Evolutionary conservation across 495 filamentous ascomycete genomes (phyloP).

Genomic region (Penicillium desertorum): DNA sequence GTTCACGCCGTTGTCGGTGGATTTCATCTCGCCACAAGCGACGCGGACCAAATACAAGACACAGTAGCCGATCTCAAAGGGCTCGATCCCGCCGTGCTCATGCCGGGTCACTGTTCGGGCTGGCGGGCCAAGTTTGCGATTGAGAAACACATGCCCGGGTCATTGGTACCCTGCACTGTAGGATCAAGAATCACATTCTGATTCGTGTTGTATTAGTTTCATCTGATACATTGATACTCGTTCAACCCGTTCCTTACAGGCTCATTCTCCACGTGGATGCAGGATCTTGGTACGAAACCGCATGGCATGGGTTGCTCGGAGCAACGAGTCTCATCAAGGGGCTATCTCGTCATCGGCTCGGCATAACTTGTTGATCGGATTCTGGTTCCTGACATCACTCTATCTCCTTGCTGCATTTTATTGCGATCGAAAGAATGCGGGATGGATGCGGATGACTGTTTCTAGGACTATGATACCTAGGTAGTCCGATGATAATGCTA

Average conservation of each 20-base stretch:
- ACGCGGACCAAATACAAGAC: constrained; percentile 42
- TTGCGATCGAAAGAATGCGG: constrained; percentile 16
- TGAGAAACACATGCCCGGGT: constrained; percentile 55
- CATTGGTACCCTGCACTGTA: constrained; percentile 56
- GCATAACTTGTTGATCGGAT: constrained; percentile 16
- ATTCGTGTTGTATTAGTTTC: constrained; percentile 21
- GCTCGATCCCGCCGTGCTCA: constrained; percentile 52
- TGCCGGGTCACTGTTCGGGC: constrained; percentile 62
- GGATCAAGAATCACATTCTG: constrained; percentile 52
- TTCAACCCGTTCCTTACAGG: constrained; percentile 16
- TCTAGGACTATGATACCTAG: background rate
- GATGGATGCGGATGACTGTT: background rate
- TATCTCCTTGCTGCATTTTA: constrained; percentile 26
- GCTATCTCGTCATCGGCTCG: constrained; percentile 17
- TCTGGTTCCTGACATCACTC: constrained; percentile 14
- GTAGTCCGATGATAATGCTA: background rate
- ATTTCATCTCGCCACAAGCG: constrained; percentile 56
- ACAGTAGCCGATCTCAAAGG: constrained; percentile 54
- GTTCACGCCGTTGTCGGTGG: constrained; percentile 60
- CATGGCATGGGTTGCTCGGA: constrained; percentile 20
- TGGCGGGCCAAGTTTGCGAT: constrained; percentile 63
- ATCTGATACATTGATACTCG: background rate
- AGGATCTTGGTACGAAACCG: constrained; percentile 7
- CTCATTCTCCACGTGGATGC: constrained; percentile 23
- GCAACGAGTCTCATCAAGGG: constrained; percentile 16